These are phyloP conservation scores for Mortierella sp. DNA, from an alignment of 371 early-diverging fungal species.

Conservation along the genomic window DNA sequence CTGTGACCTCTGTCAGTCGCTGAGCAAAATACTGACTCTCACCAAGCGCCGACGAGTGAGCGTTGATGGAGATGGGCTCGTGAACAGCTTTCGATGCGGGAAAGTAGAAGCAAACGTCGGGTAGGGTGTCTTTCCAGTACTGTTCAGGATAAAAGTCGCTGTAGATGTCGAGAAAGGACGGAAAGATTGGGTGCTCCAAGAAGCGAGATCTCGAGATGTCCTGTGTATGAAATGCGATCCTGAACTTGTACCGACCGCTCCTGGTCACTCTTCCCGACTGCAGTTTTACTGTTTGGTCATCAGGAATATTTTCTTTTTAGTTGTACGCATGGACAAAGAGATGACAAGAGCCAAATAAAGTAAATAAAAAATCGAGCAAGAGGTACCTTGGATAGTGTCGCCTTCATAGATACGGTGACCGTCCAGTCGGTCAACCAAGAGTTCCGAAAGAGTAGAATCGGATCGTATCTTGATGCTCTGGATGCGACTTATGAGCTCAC, in stretches of 20 bases:
- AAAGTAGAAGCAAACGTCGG: slow-evolving; percentile 38
- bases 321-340: not conserved
- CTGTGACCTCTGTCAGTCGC: slow-evolving; percentile 14
- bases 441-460: slow-evolving; percentile 41
- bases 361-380: not conserved
- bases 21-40: slow-evolving; percentile 30
- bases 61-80: slow-evolving; percentile 15
- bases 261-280: slow-evolving; percentile 28
- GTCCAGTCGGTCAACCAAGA: slow-evolving; percentile 25
- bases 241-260: slow-evolving; percentile 35
- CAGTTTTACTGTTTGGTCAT: slow-evolving; percentile 19
- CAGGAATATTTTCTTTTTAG: not conserved
- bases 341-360: not conserved
- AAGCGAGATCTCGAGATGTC: slow-evolving; percentile 16
- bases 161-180: slow-evolving; percentile 32
- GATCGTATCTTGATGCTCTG: slow-evolving; percentile 34
- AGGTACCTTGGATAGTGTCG: slow-evolving; percentile 23
- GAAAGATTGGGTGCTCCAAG: slow-evolving; percentile 13
- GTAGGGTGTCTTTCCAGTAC: not conserved
- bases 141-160: slow-evolving; percentile 22
- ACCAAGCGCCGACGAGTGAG: slow-evolving; percentile 26
- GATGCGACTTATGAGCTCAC: slow-evolving; percentile 30
- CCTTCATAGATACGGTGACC: slow-evolving; percentile 28
- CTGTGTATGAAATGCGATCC: slow-evolving; percentile 32
- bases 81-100: slow-evolving; percentile 2